Conservation (phyloP, 352 stramenopile species). For the Aphanomyces astaci region DNA sequence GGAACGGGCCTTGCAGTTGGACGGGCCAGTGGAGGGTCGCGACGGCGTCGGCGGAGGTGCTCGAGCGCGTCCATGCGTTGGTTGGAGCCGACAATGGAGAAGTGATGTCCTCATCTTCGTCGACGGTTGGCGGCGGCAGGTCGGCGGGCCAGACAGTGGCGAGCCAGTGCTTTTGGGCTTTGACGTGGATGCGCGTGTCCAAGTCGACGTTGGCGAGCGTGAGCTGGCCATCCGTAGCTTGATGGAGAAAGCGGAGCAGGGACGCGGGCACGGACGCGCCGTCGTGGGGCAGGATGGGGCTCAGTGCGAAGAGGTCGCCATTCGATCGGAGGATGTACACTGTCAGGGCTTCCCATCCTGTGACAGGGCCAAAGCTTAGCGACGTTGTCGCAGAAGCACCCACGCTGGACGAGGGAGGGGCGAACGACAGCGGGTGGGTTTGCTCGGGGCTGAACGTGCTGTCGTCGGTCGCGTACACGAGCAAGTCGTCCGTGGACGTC, state of each 20-base stretch:
- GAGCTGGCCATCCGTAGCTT: conserved; percentile 29
- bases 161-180: conserved; percentile 81
- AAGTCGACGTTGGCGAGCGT: conserved; percentile 24
- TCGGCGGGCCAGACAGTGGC: conserved; percentile 49
- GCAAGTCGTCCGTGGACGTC: conserved; percentile 65
- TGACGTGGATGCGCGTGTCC: conserved; percentile 43
- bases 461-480: conserved; percentile 53
- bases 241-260: conserved; percentile 49
- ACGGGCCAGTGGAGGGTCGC: neutral
- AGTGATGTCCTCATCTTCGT: conserved; percentile 13
- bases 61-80: too few species aligned
- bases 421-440: conserved; percentile 48
- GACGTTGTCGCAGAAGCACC: conserved; percentile 31
- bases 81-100: too few species aligned
- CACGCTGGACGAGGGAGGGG: conserved; percentile 1
- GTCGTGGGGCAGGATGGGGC: conserved; percentile 58
- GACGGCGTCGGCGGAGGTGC: neutral
- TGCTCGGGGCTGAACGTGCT: conserved; percentile 68
- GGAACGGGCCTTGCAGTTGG: neutral
- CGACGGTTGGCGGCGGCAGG: neutral
- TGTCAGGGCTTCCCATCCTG: conserved; percentile 66
- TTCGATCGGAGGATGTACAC: conserved; percentile 67
- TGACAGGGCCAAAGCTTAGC: conserved; percentile 54
- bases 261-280: conserved; percentile 37
- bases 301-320: conserved; percentile 59